Conservation (phyloP, 352 stramenopile species). For the Pythium phragmitis region DNA sequence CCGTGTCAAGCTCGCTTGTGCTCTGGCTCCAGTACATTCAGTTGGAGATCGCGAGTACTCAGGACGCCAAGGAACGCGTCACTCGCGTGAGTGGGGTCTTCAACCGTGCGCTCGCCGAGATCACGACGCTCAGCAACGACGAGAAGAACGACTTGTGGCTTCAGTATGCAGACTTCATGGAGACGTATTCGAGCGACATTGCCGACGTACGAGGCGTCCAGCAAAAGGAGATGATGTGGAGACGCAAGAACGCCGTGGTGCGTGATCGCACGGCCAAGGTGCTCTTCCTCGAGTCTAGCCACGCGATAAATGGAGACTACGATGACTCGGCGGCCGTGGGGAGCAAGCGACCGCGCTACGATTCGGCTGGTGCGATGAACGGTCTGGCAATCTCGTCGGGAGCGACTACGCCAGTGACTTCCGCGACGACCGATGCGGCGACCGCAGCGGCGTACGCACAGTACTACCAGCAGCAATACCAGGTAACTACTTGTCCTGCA, state of each 20-base stretch:
- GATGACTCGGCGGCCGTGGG: slow-evolving; percentile 41
- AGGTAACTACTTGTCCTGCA: slow-evolving; percentile 49
- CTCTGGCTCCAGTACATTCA: slow-evolving; percentile 73
- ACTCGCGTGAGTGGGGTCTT: slow-evolving; percentile 43
- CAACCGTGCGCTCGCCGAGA: slow-evolving; percentile 48
- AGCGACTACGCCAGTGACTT: slow-evolving; percentile 15
- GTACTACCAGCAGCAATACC: slow-evolving; percentile 79
- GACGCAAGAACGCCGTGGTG: slow-evolving; percentile 57
- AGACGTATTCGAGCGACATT: slow-evolving; percentile 46
- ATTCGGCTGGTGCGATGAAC: slow-evolving; percentile 23
- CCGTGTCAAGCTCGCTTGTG: slow-evolving; percentile 42
- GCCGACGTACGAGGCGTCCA: slow-evolving; percentile 50
- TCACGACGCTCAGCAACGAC: slow-evolving; percentile 48
- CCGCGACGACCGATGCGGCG: slow-evolving; percentile 30
- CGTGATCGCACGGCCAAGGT: slow-evolving; percentile 60
- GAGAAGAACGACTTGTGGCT: slow-evolving; percentile 85
- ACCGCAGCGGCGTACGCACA: slow-evolving; percentile 36
- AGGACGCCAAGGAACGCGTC: slow-evolving; percentile 33
- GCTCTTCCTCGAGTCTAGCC: slow-evolving; percentile 41
- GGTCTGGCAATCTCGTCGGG: slow-evolving; percentile 16
- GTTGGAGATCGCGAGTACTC: slow-evolving; percentile 50
- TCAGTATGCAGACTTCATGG: slow-evolving; percentile 75
- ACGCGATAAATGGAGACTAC: slow-evolving; percentile 18
- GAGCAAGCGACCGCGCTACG: slow-evolving; percentile 57
- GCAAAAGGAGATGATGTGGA: slow-evolving; percentile 59